Evolutionary conservation across 1,284 basidiomycete genomes (phyloP).

Genomic region (Cutaneotrichosporon dermatis): DNA sequence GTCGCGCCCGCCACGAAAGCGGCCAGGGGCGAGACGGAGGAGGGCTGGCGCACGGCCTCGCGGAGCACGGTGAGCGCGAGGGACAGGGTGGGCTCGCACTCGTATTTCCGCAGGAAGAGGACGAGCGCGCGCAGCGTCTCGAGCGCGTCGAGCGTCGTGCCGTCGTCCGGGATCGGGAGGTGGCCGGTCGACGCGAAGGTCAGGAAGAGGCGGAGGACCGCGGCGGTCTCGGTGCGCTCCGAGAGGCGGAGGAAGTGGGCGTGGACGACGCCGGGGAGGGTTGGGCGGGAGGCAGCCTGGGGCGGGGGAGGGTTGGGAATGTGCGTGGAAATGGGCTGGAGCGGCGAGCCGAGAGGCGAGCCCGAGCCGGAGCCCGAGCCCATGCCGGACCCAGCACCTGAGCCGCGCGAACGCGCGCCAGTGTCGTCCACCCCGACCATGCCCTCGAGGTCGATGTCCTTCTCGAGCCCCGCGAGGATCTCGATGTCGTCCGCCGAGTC

Average conservation of each 20-base stretch:
- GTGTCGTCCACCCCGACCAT: not conserved
- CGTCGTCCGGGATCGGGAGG: slow-evolving; percentile 15
- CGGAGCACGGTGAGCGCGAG: slow-evolving; percentile 9
- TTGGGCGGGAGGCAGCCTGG: not conserved
- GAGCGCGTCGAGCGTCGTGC: slow-evolving; percentile 14
- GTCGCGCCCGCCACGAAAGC: slow-evolving; percentile 16
- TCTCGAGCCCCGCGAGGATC: not conserved
- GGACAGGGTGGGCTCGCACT: slow-evolving; percentile 7
- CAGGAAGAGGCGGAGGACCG: slow-evolving; percentile 13
- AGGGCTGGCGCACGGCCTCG: slow-evolving; percentile 13
- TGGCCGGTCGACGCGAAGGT: slow-evolving; percentile 9
- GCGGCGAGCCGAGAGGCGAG: too few relatives aligned
- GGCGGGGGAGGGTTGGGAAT: too few relatives aligned
- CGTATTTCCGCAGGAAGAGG: slow-evolving; percentile 12
- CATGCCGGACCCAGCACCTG: too few relatives aligned
- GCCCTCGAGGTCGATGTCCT: not conserved
- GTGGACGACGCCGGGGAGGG: not conserved
- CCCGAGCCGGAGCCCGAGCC: too few relatives aligned
- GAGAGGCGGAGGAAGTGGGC: slow-evolving; percentile 3
- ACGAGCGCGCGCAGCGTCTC: slow-evolving; percentile 5
- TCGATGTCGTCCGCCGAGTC: slow-evolving; percentile 1
- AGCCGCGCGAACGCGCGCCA: too few relatives aligned
- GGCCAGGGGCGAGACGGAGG: slow-evolving; percentile 6
- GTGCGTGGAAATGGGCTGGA: too few relatives aligned
- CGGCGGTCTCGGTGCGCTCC: slow-evolving; percentile 6